phyloP scores from a whole-genome alignment of 345 rosid species.

The Lepidium aucheri region DNA sequence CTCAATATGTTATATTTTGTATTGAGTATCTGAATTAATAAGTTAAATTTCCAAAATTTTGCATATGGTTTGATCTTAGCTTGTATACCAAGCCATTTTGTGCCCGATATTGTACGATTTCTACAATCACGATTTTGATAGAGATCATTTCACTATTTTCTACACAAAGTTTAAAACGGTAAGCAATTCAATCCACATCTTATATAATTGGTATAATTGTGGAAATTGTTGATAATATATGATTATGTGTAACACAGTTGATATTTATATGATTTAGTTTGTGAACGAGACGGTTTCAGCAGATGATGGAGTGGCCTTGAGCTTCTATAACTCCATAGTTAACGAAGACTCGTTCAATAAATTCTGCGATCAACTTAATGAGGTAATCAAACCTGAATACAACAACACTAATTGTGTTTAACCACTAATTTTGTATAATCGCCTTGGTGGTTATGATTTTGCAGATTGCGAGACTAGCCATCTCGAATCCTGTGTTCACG shows the following conservation, averaged over 20 bases:
- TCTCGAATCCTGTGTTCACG: slow-evolving; percentile 15
- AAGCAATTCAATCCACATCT: neutral
- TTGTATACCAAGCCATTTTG: slow-evolving; percentile 15
- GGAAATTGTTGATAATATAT: neutral
- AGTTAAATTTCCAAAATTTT: neutral
- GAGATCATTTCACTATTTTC: slow-evolving; percentile 14
- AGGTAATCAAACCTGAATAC: neutral
- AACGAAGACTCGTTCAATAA: neutral
- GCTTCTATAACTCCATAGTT: neutral
- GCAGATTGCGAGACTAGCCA: slow-evolving; percentile 12
- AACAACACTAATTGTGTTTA: too few relatives aligned
- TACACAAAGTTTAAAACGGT: neutral
- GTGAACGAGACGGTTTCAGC: too few relatives aligned
- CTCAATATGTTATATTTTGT: neutral
- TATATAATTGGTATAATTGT: neutral
- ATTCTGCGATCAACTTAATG: slow-evolving; percentile 1
- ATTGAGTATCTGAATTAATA: neutral
- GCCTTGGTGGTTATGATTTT: neutral
- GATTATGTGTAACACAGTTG: neutral
- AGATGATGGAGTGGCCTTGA: slow-evolving; percentile 14
- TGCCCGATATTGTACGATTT: slow-evolving; percentile 4
- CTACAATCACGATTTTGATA: slow-evolving; percentile 4
- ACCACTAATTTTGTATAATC: neutral
- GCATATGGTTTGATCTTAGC: slow-evolving; percentile 6
- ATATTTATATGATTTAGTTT: neutral